Evolutionary conservation across 2,329 filamentous ascomycete species (phyloP).

Genomic region (Dothideomycetes sp.): DNA sequence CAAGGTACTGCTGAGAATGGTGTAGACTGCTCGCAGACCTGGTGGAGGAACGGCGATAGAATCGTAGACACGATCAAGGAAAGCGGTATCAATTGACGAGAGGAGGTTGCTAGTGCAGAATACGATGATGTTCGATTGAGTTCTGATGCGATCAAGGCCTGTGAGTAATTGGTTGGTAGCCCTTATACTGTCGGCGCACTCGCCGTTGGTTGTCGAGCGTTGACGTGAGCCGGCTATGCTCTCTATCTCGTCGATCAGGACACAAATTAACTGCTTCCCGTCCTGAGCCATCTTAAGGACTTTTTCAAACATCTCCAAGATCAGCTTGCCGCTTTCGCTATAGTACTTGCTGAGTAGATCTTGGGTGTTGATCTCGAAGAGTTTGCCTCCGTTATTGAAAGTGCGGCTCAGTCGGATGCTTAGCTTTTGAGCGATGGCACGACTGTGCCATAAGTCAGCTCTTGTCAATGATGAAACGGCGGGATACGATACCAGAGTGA

Average conservation of each 20-base stretch:
- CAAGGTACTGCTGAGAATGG: conserved; percentile 40
- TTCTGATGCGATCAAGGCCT: conserved; percentile 37
- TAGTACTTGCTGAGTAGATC: conserved; percentile 40
- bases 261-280: conserved; percentile 32
- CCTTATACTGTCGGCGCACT: conserved; percentile 16
- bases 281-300: conserved; percentile 32
- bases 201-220: conserved; percentile 8
- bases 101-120: conserved; percentile 44
- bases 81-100: conserved; percentile 30
- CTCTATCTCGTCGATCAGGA: conserved; percentile 44
- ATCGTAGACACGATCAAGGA: conserved; percentile 41
- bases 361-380: conserved; percentile 40
- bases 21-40: conserved; percentile 33
- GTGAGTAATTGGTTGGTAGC: conserved; percentile 43
- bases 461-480: not conserved
- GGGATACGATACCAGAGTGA: conserved; percentile 27
- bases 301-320: conserved; percentile 35
- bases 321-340: conserved; percentile 38
- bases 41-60: conserved; percentile 37
- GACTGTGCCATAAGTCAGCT: conserved; percentile 19
- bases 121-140: conserved; percentile 37
- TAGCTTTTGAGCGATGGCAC: conserved; percentile 43
- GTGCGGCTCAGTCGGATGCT: conserved; percentile 34
- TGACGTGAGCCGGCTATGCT: conserved; percentile 38
- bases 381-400: conserved; percentile 27